Evolutionary conservation across 108 stramenopile species (phyloP).

Genomic region (Stephanodiscus minutulus): DNA sequence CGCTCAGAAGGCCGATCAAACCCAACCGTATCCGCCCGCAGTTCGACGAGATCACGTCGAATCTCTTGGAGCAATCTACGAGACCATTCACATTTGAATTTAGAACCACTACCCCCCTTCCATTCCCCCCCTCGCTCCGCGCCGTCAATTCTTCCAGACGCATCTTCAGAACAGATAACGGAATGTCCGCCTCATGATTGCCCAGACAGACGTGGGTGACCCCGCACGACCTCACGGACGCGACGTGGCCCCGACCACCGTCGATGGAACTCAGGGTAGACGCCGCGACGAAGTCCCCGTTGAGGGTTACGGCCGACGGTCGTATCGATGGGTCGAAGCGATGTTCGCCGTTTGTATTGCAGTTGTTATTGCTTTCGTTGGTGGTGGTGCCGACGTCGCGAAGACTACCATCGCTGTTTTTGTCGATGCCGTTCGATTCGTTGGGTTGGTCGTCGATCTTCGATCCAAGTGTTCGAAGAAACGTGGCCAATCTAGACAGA

Average conservation of each 20-base stretch:
- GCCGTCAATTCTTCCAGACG: slow-evolving; percentile 47
- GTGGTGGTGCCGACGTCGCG: not conserved
- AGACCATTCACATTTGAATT: slow-evolving; percentile 66
- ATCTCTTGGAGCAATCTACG: slow-evolving; percentile 31
- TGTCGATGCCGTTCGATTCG: not conserved
- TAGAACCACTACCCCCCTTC: slow-evolving; percentile 42
- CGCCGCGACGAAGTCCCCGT: slow-evolving; percentile 76
- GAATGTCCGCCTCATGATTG: slow-evolving; percentile 81
- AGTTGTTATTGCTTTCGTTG: not conserved
- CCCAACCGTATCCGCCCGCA: slow-evolving; percentile 51
- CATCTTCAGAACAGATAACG: slow-evolving; percentile 44
- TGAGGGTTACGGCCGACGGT: slow-evolving; percentile 55
- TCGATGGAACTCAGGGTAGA: slow-evolving; percentile 70
- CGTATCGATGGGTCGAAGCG: not conserved
- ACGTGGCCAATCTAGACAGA: slow-evolving; percentile 24
- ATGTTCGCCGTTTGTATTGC: too few species aligned
- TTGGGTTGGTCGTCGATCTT: not conserved
- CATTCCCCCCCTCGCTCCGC: slow-evolving; percentile 2
- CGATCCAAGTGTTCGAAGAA: slow-evolving; percentile 33
- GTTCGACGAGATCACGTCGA: slow-evolving; percentile 35
- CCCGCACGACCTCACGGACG: slow-evolving; percentile 57
- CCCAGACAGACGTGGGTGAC: slow-evolving; percentile 75
- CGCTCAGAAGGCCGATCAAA: slow-evolving; percentile 72
- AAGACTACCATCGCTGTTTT: not conserved
- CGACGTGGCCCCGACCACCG: slow-evolving; percentile 65